Percentiles rank a stretch among this genome's conserved stretches.
phyloP scores from a whole-genome alignment of 768 basidiomycete species.

The Omphalotus guepiniiformis region DNA sequence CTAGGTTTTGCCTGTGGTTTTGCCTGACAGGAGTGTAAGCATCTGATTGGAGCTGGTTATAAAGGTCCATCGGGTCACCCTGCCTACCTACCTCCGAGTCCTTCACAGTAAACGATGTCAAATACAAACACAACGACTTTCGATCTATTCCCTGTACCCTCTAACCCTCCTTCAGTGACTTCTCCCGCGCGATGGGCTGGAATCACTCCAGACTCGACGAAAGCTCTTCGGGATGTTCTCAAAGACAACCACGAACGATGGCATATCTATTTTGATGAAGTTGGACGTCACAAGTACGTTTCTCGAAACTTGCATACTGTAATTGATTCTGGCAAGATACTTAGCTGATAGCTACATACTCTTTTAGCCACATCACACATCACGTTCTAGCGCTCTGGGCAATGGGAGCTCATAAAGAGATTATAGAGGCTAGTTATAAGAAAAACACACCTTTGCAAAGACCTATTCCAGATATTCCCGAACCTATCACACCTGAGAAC shows the following conservation, averaged over 20 bases:
- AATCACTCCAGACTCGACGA: slow-evolving; percentile 22
- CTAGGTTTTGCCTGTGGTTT: too few species aligned
- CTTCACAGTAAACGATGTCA: too few species aligned
- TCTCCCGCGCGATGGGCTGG: slow-evolving; percentile 4
- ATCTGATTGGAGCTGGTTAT: too few species aligned
- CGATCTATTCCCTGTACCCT: slow-evolving; percentile 1
- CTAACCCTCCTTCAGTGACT: not conserved
- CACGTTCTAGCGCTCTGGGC: slow-evolving; percentile 55
- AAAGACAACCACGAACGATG: slow-evolving; percentile 44
- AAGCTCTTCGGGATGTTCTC: slow-evolving; percentile 27
- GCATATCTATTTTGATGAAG: slow-evolving; percentile 42
- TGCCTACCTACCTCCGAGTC: too few species aligned
- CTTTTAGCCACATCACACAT: slow-evolving; percentile 50
- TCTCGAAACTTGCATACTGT: not conserved
- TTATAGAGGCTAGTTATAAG: slow-evolving; percentile 36
- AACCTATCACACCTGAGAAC: slow-evolving; percentile 40
- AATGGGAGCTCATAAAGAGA: slow-evolving; percentile 45
- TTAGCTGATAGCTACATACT: not conserved
- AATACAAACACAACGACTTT: not conserved
- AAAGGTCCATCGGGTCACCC: too few species aligned
- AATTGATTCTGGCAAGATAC: not conserved
- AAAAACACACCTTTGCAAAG: slow-evolving; percentile 32
- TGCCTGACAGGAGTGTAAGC: too few species aligned
- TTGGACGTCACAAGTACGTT: slow-evolving; percentile 47
- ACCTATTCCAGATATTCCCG: slow-evolving; percentile 38